Evolutionary conservation across 495 filamentous ascomycete genomes (phyloP).

Genomic region (Tuber microsphaerosporum): DNA sequence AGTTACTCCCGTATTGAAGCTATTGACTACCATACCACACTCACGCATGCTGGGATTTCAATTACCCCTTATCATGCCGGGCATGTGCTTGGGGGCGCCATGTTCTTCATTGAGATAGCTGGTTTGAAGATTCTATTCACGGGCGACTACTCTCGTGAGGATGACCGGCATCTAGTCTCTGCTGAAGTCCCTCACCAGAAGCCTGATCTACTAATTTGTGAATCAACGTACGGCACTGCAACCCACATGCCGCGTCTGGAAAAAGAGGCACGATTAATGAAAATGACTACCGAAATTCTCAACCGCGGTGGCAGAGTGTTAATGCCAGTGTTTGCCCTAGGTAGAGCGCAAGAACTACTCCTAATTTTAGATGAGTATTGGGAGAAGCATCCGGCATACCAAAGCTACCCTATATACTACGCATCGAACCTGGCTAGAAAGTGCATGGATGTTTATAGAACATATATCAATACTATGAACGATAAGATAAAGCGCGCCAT

Average conservation of each 20-base stretch:
- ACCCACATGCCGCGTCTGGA: conserved; percentile 82
- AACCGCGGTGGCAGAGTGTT: conserved; percentile 85
- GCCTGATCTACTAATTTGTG: conserved; percentile 92
- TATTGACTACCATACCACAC: conserved; percentile 95
- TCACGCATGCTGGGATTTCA: conserved; percentile 89
- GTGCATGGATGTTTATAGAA: conserved; percentile 98
- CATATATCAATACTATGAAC: conserved; percentile 95
- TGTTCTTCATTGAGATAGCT: conserved; percentile 95
- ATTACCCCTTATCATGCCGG: conserved; percentile 95
- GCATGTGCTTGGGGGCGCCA: conserved; percentile 94
- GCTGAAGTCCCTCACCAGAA: conserved; percentile 79
- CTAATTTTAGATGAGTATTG: conserved; percentile 97
- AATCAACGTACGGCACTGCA: conserved; percentile 91
- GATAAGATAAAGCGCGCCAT: conserved; percentile 93
- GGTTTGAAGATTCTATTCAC: conserved; percentile 95
- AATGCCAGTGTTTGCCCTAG: conserved; percentile 92
- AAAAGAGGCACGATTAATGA: conserved; percentile 87
- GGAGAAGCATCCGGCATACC: conserved; percentile 74
- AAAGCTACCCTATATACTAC: conserved; percentile 91
- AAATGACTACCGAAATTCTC: conserved; percentile 79
- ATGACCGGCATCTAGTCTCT: conserved; percentile 88
- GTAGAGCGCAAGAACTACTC: conserved; percentile 84
- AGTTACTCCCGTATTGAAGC: conserved; percentile 92
- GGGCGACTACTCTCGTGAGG: conserved; percentile 90
- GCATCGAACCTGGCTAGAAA: conserved; percentile 86